phyloP scores from a whole-genome alignment of 2,329 filamentous ascomycete species.

The Hysterium pulicare region DNA sequence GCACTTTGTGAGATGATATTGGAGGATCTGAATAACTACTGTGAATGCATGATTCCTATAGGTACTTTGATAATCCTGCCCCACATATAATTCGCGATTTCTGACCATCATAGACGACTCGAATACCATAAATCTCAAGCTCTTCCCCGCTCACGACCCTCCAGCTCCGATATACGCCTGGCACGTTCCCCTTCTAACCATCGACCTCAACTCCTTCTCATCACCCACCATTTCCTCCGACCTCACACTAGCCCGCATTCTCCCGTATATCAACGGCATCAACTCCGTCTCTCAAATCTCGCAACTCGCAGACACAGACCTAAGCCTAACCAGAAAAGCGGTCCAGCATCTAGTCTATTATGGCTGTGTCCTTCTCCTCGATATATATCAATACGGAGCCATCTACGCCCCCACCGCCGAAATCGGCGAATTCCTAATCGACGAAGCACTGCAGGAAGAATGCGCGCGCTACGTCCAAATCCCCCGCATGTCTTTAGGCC shows the following conservation, averaged over 20 bases:
- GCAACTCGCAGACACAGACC: conserved; percentile 77
- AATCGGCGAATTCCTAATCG: conserved; percentile 74
- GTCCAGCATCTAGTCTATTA: conserved; percentile 91
- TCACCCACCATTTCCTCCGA: conserved; percentile 60
- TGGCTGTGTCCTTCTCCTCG: conserved; percentile 81
- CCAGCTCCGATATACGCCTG: conserved; percentile 78
- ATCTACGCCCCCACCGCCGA: conserved; percentile 83
- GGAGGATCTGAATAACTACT: conserved; percentile 94
- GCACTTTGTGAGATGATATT: conserved; percentile 80
- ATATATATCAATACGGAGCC: conserved; percentile 91
- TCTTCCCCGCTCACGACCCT: conserved; percentile 77
- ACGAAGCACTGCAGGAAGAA: conserved; percentile 77
- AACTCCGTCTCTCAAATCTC: conserved; percentile 87
- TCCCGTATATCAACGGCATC: conserved; percentile 85
- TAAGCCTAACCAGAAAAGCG: conserved; percentile 80
- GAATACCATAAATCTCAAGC: conserved; percentile 93
- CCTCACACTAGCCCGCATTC: conserved; percentile 72
- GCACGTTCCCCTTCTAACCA: conserved; percentile 81
- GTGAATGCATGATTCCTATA: conserved; percentile 97
- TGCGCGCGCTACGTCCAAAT: conserved; percentile 74
- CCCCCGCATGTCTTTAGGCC: conserved; percentile 32
- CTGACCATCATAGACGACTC: conserved; percentile 65
- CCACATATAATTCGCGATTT: conserved; percentile 3
- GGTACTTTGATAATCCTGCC: conserved; percentile 54
- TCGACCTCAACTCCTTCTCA: conserved; percentile 39